These are phyloP conservation scores for Alternaria dauci DNA, from an alignment of 2,329 filamentous ascomycete species.

Conservation along the genomic window DNA sequence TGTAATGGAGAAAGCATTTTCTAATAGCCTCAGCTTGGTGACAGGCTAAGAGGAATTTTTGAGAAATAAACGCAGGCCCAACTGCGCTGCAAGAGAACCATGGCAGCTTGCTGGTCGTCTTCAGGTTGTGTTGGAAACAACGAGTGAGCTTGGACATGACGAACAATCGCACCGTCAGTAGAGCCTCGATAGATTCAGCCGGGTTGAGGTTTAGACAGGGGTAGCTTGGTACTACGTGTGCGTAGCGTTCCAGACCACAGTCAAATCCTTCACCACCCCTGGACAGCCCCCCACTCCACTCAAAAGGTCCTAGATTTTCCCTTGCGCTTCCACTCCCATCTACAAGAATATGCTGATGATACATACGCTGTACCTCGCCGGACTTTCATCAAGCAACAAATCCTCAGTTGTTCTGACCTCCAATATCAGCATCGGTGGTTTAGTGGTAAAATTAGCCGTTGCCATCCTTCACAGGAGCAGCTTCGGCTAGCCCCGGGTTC, in stretches of 20 bases:
- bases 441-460: slow-evolving; percentile 43
- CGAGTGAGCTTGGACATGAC: neutral
- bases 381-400: neutral
- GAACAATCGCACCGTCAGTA: neutral
- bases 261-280: slow-evolving; percentile 4
- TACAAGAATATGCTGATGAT: neutral
- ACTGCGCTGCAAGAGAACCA: too few relatives aligned
- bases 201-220: neutral
- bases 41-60: neutral
- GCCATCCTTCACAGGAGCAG: slow-evolving; percentile 19
- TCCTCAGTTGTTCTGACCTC: neutral
- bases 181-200: neutral
- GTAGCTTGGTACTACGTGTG: neutral
- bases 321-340: neutral
- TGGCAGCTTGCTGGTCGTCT: too few relatives aligned
- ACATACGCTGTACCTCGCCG: too few relatives aligned
- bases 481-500: slow-evolving; percentile 40
- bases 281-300: neutral
- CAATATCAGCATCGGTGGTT: slow-evolving; percentile 20
- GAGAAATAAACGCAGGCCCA: neutral
- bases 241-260: slow-evolving; percentile 2
- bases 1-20: neutral
- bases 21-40: neutral
- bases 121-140: neutral
- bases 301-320: neutral